Conservation (phyloP, 2,329 filamentous ascomycete species). For the Epichloe coenophiala region DNA sequence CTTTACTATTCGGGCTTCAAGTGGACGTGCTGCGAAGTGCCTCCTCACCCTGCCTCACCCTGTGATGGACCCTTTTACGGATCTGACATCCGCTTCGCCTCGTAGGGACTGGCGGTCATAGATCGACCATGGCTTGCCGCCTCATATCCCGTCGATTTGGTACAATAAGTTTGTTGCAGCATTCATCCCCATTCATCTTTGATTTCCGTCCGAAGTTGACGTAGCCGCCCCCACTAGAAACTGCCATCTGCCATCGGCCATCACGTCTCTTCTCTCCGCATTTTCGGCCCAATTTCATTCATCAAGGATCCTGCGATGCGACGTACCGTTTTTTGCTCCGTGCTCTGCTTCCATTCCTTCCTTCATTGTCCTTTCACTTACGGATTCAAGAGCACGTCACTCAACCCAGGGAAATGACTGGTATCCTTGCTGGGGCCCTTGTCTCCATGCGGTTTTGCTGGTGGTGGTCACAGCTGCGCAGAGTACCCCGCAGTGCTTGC, state of each 20-base stretch:
- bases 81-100: no score
- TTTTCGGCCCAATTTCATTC: background rate
- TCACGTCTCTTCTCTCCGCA: slow-evolving; percentile 5
- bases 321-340: background rate
- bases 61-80: no score
- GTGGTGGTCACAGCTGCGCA: background rate
- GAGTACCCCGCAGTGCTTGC: background rate
- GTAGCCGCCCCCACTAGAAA: background rate
- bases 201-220: background rate
- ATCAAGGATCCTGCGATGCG: background rate
- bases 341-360: background rate
- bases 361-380: background rate
- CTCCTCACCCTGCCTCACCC: no score
- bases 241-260: background rate
- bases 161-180: background rate
- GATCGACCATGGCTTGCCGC: background rate
- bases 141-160: background rate
- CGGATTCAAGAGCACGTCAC: no score
- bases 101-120: no score
- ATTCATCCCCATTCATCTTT: background rate
- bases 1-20: no score
- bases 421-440: no score
- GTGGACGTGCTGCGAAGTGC: no score
- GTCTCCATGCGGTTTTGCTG: background rate
- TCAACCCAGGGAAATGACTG: no score